Percentiles rank a stretch among this genome's conserved stretches.
Conservation (phyloP, 768 basidiomycete species). For the Mycena galericulata region DNA sequence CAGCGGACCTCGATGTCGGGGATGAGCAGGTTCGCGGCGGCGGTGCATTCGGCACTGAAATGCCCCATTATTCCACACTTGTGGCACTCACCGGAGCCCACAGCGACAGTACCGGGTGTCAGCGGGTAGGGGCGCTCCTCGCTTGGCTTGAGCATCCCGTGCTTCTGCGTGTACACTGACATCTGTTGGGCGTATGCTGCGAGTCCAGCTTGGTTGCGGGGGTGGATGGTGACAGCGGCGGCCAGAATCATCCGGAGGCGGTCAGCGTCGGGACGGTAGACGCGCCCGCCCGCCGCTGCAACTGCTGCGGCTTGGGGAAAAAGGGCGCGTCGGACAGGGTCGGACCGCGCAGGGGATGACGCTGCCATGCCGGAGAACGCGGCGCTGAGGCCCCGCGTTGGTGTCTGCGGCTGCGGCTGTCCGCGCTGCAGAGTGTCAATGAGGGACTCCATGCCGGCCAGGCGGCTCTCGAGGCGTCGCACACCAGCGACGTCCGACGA, state of each 20-base stretch:
- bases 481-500: not conserved
- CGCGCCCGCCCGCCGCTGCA: not conserved
- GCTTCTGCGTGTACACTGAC: constrained; percentile 10
- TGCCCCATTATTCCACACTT: constrained; percentile 36
- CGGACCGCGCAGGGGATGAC: not conserved
- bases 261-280: not conserved
- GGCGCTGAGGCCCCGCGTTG: not conserved
- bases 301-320: not conserved
- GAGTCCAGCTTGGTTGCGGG: constrained; percentile 33
- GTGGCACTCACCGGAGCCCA: constrained; percentile 37
- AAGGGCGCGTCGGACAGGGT: not conserved
- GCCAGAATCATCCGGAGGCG: constrained; percentile 4
- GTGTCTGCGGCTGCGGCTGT: not conserved
- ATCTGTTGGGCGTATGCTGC: constrained; percentile 29
- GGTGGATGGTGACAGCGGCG: constrained; percentile 14
- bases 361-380: not conserved
- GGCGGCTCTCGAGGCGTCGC: not conserved
- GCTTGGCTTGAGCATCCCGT: constrained; percentile 1
- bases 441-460: not conserved
- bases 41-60: constrained; percentile 7
- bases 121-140: constrained; percentile 39
- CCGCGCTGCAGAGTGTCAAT: too few species aligned
- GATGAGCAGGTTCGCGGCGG: not conserved
- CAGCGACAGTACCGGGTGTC: constrained; percentile 34
- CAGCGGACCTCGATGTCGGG: constrained; percentile 32